Evolutionary conservation across 768 basidiomycete species (phyloP).

Genomic region (Naganishia randhawae): DNA sequence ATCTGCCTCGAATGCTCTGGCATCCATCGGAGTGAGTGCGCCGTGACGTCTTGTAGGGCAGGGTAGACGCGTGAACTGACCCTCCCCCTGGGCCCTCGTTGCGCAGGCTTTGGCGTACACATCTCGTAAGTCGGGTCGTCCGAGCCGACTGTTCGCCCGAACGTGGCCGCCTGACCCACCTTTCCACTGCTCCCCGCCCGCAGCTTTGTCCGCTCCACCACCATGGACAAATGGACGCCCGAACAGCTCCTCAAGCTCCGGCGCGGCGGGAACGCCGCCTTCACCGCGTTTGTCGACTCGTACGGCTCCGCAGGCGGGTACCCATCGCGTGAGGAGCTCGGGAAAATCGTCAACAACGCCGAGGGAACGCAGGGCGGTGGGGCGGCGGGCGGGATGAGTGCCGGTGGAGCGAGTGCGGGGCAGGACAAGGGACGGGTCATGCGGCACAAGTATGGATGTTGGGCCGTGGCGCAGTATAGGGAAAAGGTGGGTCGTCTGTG

Average conservation of each 20-base stretch:
- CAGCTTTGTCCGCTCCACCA: conserved; percentile 78
- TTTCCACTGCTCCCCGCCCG: no score
- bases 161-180: conserved; percentile 50
- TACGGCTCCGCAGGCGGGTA: conserved; percentile 56
- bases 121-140: conserved; percentile 51
- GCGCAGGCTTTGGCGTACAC: conserved; percentile 88
- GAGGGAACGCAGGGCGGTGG: conserved; percentile 49
- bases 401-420: conserved; percentile 38
- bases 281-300: conserved; percentile 70
- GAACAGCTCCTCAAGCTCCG: conserved; percentile 77
- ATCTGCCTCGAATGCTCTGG: conserved; percentile 70
- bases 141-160: not conserved
- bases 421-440: conserved; percentile 42
- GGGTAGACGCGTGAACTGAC: no score
- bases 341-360: conserved; percentile 60
- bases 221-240: conserved; percentile 94
- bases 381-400: conserved; percentile 49
- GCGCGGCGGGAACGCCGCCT: conserved; percentile 83
- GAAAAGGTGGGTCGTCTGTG: conserved; percentile 65
- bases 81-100: no score
- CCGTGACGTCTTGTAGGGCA: no score
- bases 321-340: conserved; percentile 66
- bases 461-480: conserved; percentile 91
- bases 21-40: conserved; percentile 54
- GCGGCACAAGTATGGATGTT: conserved; percentile 67